phyloP scores from a whole-genome alignment of 192 early-diverging fungal genomes.

The Chytriomyces sp. region DNA sequence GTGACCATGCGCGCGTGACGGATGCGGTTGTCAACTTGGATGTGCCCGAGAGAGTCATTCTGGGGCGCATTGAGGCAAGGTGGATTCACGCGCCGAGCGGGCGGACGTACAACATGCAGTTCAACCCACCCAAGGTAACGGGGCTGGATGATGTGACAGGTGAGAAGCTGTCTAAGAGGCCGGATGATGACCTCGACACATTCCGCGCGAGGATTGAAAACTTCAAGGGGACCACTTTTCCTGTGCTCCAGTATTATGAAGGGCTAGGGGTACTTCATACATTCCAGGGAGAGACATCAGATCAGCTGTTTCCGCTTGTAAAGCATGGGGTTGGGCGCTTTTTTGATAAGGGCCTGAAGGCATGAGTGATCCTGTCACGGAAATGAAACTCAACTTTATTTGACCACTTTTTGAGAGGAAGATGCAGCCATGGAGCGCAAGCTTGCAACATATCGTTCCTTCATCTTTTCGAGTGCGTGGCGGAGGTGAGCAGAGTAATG shows the following conservation, averaged over 20 bases:
- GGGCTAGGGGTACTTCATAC: constrained; percentile 63
- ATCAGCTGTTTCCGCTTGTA: constrained; percentile 87
- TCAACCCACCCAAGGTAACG: constrained; percentile 83
- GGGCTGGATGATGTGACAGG: constrained; percentile 94
- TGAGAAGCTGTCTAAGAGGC: constrained; percentile 81
- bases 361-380: no score
- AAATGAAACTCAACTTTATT: no score
- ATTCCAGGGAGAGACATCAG: constrained; percentile 80
- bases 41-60: constrained; percentile 72
- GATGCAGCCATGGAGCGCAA: not conserved
- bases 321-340: not conserved
- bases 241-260: constrained; percentile 84
- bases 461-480: constrained; percentile 16
- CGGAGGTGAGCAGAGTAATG: constrained; percentile 9
- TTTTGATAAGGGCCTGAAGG: not conserved
- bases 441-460: not conserved
- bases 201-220: constrained; percentile 77
- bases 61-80: constrained; percentile 85
- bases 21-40: constrained; percentile 78
- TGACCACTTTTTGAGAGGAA: no score
- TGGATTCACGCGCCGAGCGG: constrained; percentile 86
- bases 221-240: constrained; percentile 77
- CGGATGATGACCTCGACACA: constrained; percentile 83
- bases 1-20: not conserved
- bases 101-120: constrained; percentile 89